Base-by-base conservation (phyloP, 768 basidiomycete genomes). In the Rhodotorula kratochvilovae region DNA sequence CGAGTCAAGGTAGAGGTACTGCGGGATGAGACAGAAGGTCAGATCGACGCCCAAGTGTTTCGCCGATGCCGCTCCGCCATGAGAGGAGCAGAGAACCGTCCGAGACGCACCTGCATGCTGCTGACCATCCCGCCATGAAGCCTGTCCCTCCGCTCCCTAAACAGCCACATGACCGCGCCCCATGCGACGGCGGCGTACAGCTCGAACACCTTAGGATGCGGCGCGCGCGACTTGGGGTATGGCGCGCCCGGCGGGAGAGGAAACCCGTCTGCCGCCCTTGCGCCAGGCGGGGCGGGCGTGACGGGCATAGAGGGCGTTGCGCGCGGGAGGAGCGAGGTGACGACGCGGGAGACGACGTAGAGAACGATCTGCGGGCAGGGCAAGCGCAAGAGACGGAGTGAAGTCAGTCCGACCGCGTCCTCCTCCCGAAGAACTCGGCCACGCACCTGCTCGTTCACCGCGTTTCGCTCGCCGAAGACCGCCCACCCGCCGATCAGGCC, bases 101-200 rank as follows among this genome's bases (percentile, higher is more conserved):
- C 6, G 13, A 12, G 23, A 46, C 73, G 46, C 60, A 75, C 70
- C 70, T 85, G 86, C 94, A 96, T 97, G 27, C 90, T 90, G 82
- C 87, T 91, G 83, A 92, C 92, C 92, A 97, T 91, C 67, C 94
- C 96, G 27, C 92, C 91, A 77, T 98, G 93, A 70, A 99, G 87
- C n/a, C 88, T 88, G 81, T 97, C 89, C 60, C 90, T 87, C 31
- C 86, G 84, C 80, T 96, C 84, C 77, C 88, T 85, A 85, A 94
- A 98, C 71, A 96, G 82, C 86, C 89, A 99, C 95, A 99, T 97
- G 57, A 97, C 94, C 15, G 89, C 85, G 55, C 92, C 96, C 96
- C 96, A 98, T 43, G 88, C 85, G 23, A 97, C 75, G 0, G 93
- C 91, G 6, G 93, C 90, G 71, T 94, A 92, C 56, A 90, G 78